A percentile compares a stretch with the other conserved stretches of the same genome.
Evolutionary conservation across 2,329 filamentous ascomycete genomes (phyloP).

Genomic region (Scleromitrula shiraiana): DNA sequence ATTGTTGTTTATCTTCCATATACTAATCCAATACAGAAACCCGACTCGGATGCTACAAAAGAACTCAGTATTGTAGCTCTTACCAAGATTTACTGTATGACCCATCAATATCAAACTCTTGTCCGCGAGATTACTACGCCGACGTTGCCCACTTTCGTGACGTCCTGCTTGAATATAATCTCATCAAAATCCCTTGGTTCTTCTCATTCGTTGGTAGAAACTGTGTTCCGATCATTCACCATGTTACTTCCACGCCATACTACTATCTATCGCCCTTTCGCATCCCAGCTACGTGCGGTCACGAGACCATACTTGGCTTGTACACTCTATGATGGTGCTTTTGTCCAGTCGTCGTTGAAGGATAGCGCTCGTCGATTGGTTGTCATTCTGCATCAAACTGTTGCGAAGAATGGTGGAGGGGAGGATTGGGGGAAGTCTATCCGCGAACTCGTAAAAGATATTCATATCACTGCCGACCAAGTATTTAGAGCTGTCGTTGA

Average conservation of each 20-base stretch:
- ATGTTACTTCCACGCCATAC: conserved; percentile 72
- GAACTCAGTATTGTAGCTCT: conserved; percentile 69
- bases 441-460: conserved; percentile 50
- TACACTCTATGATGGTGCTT: conserved; percentile 44
- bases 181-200: conserved; percentile 36
- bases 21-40: conserved; percentile 47
- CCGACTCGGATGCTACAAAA: conserved; percentile 67
- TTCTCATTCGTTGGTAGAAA: conserved; percentile 49
- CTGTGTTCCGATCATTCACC: conserved; percentile 62
- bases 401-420: conserved; percentile 67
- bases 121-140: conserved; percentile 60
- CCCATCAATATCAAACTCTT: conserved; percentile 74
- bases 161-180: conserved; percentile 54
- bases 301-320: conserved; percentile 55
- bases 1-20: background rate
- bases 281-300: conserved; percentile 57
- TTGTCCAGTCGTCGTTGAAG: conserved; percentile 45
- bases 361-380: conserved; percentile 55
- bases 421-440: conserved; percentile 73
- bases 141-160: conserved; percentile 16
- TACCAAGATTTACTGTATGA: conserved; percentile 74
- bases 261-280: conserved; percentile 72
- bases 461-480: conserved; percentile 66
- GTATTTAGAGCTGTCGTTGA: conserved; percentile 74
- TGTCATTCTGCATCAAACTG: conserved; percentile 68